Evolutionary conservation across 768 basidiomycete genomes (phyloP).

Genomic region (Glaciozyma antarctica): DNA sequence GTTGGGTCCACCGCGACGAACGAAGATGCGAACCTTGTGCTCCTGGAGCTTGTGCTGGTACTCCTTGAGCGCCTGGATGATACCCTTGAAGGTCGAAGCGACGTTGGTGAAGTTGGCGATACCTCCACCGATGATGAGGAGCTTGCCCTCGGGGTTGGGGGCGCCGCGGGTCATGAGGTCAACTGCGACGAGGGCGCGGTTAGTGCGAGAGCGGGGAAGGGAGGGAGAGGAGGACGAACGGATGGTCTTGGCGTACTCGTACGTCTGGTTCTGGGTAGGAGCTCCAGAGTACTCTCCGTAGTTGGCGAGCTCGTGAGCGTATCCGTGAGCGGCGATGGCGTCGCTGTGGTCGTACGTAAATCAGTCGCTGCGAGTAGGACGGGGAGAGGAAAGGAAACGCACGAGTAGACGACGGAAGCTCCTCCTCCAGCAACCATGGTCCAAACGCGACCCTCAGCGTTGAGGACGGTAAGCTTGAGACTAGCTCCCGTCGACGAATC

Average conservation of each 20-base stretch:
- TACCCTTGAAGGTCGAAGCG: constrained; percentile 98
- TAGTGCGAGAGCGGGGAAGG: not conserved
- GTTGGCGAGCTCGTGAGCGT: constrained; percentile 94
- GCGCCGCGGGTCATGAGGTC: constrained; percentile 89
- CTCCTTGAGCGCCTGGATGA: constrained; percentile 92
- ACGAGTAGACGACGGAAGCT: constrained; percentile 57
- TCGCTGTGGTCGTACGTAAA: constrained; percentile 41
- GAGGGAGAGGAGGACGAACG: constrained; percentile 46
- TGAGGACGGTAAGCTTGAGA: constrained; percentile 93
- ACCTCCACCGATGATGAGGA: constrained; percentile 98
- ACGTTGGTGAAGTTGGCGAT: constrained; percentile 99
- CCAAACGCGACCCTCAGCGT: constrained; percentile 91
- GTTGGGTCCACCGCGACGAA: constrained; percentile 96
- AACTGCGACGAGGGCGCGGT: constrained; percentile 44
- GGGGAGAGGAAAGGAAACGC: constrained; percentile 6
- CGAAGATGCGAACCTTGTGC: constrained; percentile 86
- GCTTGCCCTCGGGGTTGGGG: constrained; percentile 67
- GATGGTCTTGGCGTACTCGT: constrained; percentile 99
- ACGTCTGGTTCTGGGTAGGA: constrained; percentile 94
- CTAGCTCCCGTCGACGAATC: constrained; percentile 96
- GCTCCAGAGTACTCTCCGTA: constrained; percentile 99
- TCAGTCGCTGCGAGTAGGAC: not conserved
- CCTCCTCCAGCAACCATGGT: constrained; percentile 99
- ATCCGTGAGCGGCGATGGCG: constrained; percentile 83
- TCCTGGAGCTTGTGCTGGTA: constrained; percentile 74